phyloP scores from a whole-genome alignment of 2,329 filamentous ascomycete species.

The Aaosphaeria arxii region DNA sequence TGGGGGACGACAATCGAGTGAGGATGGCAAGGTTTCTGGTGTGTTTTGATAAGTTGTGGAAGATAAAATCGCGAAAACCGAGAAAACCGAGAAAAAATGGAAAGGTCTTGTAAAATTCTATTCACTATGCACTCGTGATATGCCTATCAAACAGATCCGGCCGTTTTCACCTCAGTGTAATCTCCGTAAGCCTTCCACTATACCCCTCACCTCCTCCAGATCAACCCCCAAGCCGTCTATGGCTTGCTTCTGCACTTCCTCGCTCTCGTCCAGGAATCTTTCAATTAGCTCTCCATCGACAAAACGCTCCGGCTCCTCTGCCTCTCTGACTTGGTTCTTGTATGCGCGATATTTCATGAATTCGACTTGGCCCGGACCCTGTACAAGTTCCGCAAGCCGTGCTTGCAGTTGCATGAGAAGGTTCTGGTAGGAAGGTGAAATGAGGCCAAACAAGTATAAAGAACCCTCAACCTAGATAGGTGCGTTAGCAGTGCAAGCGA shows the following conservation, averaged over 20 bases:
- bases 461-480: constrained; percentile 73
- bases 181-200: constrained; percentile 56
- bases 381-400: constrained; percentile 64
- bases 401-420: constrained; percentile 79
- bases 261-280: constrained; percentile 70
- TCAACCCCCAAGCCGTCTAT: constrained; percentile 54
- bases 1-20: too few relatives aligned
- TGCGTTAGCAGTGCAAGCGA: neutral
- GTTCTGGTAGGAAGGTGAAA: constrained; percentile 70
- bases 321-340: constrained; percentile 66
- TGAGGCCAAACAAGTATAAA: constrained; percentile 84
- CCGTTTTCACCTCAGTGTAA: constrained; percentile 32
- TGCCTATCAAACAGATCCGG: neutral
- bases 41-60: too few relatives aligned
- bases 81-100: too few relatives aligned
- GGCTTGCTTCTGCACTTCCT: constrained; percentile 55
- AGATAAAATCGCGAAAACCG: too few relatives aligned
- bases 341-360: constrained; percentile 84
- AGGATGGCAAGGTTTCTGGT: too few relatives aligned
- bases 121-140: too few relatives aligned
- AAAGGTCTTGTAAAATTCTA: too few relatives aligned
- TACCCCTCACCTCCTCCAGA: constrained; percentile 57
- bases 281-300: constrained; percentile 92
- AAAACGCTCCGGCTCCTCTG: constrained; percentile 78
- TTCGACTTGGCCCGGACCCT: constrained; percentile 68